Base-by-base conservation (phyloP, 768 basidiomycete species). In the Amanita rimosa region DNA sequence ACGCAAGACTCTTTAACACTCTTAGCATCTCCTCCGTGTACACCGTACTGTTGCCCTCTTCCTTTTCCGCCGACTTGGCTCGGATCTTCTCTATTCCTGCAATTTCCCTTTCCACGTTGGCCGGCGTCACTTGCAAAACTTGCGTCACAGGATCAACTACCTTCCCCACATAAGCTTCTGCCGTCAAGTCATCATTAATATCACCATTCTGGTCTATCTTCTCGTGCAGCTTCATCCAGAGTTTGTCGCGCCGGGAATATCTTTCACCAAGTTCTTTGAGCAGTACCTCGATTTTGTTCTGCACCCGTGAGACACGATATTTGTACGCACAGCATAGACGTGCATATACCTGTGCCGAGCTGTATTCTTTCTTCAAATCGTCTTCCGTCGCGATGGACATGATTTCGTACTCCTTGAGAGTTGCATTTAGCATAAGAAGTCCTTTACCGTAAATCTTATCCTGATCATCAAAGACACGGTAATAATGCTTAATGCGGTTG, bases 391-490 rank as follows among this genome's bases (percentile, higher is more conserved):
- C 64, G 26, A 74, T 63, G 13, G 65, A 62, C 14, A 69, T 56
- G 0, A 59, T 55, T 57, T 86, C 84, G 43, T 74, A 62, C 9
- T 65, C 66, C 56, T 75, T 77, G 60, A 78, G 73, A 17, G 70
- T 74, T 14, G 71, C 68, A 57, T 83, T 74, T 62, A 83, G 76
- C 5, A 64, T 59, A 9, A 76, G 59, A 31, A 83, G 58, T 6
- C 76, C 80, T 46, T 62, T 63, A 0, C 59, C 63, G 49, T 63
- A 72, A 1, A 54, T 53, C 10, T 55, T 50, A 56, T 75, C 74
- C 38, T 64, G 61, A 2, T 64, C 59, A 29, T 68, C 62, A 19
- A 75, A 55, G 54, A 57, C 44, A 45, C 61, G 57, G 62, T 70
- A 70, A 7, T 62, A 60, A 10, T 61, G 55, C 46, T 65, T 71